Base-by-base conservation (phyloP, 1,284 basidiomycete species). In the Ustilago shanxiensis region DNA sequence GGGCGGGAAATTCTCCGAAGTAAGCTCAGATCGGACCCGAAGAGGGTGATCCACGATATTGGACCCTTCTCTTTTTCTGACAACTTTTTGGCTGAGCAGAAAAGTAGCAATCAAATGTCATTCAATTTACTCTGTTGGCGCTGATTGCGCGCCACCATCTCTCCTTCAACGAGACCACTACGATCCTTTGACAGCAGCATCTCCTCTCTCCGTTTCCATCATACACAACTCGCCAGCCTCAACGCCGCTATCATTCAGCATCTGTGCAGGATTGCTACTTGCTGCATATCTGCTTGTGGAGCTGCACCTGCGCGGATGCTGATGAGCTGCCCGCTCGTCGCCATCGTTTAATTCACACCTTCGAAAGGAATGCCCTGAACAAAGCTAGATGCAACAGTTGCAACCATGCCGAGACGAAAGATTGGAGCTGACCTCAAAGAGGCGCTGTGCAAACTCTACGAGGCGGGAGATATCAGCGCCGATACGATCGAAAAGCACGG, bases 371-470 rank as follows among this genome's bases (percentile, higher is more conserved):
- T 20, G 8, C 20, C 41, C 41, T 44, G 20, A 44, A 7, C 2
- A 54, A 29, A 22, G 39, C 31, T 11, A 33, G 31, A 33, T 5
- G 31, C 31, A 33, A 33, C 31, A 33, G 11, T 33, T 11, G 31
- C 31, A 33, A 33, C 51, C 41, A 77, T 77, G 74, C 74, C 74
- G 51, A 31, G 75, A 22, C 66, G 75, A 28, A 77, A 77, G 61
- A 77, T 77, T 28, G 71, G 75, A n/a, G 75, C 75, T 16, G 75
- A 77, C 58, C 75, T 77, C 50, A 77, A 77, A 35, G 75, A 77
- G 67, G 75, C 75, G 24, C 64, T 77, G 14, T 77, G 75, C 45
- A 77, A 77, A 67, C 71, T 77, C 7, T 77, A 77, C 52, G 75
- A 77, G 47, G 75, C 75, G 24, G 75, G 75, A 29, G 75, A 77